A percentile compares a stretch with the other conserved stretches of the same genome.
phyloP scores from a whole-genome alignment of 345 rosid species.

The Hibiscus trionum region DNA sequence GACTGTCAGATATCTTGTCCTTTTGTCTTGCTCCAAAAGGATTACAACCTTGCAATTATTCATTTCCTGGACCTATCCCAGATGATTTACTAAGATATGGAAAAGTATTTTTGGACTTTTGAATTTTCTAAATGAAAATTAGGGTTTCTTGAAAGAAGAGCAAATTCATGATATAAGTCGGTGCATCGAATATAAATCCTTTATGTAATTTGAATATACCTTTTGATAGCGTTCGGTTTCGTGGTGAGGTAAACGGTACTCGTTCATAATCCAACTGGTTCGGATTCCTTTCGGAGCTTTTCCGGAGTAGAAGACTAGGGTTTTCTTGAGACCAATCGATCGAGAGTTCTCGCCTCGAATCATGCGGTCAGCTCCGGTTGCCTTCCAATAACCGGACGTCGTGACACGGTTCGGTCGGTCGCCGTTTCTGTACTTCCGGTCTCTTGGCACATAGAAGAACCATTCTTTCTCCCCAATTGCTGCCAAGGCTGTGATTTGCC shows the following conservation, averaged over 20 bases:
- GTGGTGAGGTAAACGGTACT: constrained; percentile 95
- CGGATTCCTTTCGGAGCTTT: constrained; percentile 98
- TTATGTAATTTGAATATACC: constrained; percentile 31
- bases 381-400: constrained; percentile 97
- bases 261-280: constrained; percentile 99
- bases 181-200: background rate
- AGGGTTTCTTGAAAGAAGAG: background rate
- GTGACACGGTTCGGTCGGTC: constrained; percentile 96
- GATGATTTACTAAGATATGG: too few species aligned
- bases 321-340: constrained; percentile 94
- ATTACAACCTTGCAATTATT: background rate
- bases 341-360: constrained; percentile 50
- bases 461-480: constrained; percentile 99
- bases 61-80: too few species aligned
- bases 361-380: constrained; percentile 98
- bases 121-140: constrained; percentile 1
- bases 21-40: too few species aligned
- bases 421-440: constrained; percentile 88
- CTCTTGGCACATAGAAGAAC: constrained; percentile 98
- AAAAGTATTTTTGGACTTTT: background rate
- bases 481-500: constrained; percentile 55
- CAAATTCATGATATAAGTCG: background rate
- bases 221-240: constrained; percentile 86
- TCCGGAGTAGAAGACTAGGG: constrained; percentile 99
- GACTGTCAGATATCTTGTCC: too few species aligned